phyloP scores from a whole-genome alignment of 2,329 filamentous ascomycete species.

The Pseudofabraea citricarpa region DNA sequence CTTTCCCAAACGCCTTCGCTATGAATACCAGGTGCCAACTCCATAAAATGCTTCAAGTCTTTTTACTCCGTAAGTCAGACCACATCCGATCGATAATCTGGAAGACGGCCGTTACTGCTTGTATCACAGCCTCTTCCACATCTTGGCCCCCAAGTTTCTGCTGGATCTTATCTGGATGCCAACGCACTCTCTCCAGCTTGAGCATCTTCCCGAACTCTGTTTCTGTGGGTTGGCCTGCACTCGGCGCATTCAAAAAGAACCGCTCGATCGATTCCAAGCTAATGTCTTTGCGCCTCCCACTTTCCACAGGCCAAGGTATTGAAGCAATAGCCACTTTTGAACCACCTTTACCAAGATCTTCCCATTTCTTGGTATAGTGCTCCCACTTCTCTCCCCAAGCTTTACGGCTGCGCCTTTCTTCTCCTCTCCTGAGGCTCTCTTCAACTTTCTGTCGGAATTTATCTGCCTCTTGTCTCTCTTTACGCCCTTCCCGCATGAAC shows the following conservation, averaged over 20 bases:
- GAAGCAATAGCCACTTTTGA: constrained; percentile 41
- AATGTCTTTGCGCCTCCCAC: constrained; percentile 51
- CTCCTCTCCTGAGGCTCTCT: constrained; percentile 60
- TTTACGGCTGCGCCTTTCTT: constrained; percentile 48
- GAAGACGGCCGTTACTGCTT: constrained; percentile 82
- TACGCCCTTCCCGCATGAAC: constrained; percentile 32
- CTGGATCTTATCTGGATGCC: constrained; percentile 98
- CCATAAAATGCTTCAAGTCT: constrained; percentile 8
- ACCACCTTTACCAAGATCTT: constrained; percentile 31
- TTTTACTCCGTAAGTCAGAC: constrained; percentile 43
- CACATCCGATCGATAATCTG: constrained; percentile 83
- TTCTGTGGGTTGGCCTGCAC: constrained; percentile 22
- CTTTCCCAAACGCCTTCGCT: constrained; percentile 13
- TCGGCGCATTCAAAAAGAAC: constrained; percentile 54
- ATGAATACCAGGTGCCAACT: constrained; percentile 6
- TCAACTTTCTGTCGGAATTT: constrained; percentile 62
- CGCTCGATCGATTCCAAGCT: constrained; percentile 50
- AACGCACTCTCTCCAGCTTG: constrained; percentile 82
- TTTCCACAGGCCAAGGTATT: constrained; percentile 62
- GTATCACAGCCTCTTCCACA: constrained; percentile 68
- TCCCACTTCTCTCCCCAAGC: constrained; percentile 58
- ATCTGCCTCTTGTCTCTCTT: constrained; percentile 31
- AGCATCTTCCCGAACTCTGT: constrained; percentile 46
- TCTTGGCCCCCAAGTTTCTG: constrained; percentile 70
- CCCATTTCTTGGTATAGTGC: constrained; percentile 62